Percentiles rank a stretch among this genome's conserved stretches.
These are phyloP conservation scores for Trichomonascaceae sp. DNA, from an alignment of 1,139 yeast genomes.

Conservation along the genomic window DNA sequence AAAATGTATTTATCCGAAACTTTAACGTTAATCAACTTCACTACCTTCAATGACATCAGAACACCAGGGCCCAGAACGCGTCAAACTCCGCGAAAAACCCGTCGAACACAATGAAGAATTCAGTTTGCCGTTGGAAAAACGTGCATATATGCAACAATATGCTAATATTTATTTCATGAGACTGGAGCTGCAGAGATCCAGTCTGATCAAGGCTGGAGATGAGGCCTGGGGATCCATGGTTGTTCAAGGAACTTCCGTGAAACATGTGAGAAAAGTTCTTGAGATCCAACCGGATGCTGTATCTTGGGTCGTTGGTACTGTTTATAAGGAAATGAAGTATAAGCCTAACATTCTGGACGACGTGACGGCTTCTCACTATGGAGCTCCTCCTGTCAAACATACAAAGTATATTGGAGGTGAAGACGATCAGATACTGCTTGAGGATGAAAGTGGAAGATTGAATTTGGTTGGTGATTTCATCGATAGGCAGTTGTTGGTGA, in stretches of 20 bases:
- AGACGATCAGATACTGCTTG: conserved; percentile 59
- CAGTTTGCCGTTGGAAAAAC: conserved; percentile 23
- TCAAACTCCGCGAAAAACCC: neutral
- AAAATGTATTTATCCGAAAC: neutral
- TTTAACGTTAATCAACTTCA: neutral
- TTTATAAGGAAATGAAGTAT: conserved; percentile 74
- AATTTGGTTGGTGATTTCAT: conserved; percentile 60
- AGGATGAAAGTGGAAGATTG: conserved; percentile 92
- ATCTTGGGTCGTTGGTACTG: conserved; percentile 88
- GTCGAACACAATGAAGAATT: conserved; percentile 19
- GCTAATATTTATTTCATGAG: conserved; percentile 68
- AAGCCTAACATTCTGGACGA: conserved; percentile 83
- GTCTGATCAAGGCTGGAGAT: conserved; percentile 47
- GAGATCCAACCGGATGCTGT: conserved; percentile 66
- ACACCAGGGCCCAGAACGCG: neutral
- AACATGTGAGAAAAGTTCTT: conserved; percentile 56
- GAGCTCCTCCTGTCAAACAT: conserved; percentile 34
- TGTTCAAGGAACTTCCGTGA: conserved; percentile 36
- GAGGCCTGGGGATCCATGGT: conserved; percentile 43
- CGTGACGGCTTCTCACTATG: conserved; percentile 49
- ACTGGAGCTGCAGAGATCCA: conserved; percentile 46
- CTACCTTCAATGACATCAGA: neutral
- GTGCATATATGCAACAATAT: conserved; percentile 66
- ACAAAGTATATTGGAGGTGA: conserved; percentile 54
- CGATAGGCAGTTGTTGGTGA: conserved; percentile 51